Evolutionary conservation across 306 rosid genomes (phyloP), one percentile per base, ranked within the genome.

Genomic region (Prunus padus): DNA sequence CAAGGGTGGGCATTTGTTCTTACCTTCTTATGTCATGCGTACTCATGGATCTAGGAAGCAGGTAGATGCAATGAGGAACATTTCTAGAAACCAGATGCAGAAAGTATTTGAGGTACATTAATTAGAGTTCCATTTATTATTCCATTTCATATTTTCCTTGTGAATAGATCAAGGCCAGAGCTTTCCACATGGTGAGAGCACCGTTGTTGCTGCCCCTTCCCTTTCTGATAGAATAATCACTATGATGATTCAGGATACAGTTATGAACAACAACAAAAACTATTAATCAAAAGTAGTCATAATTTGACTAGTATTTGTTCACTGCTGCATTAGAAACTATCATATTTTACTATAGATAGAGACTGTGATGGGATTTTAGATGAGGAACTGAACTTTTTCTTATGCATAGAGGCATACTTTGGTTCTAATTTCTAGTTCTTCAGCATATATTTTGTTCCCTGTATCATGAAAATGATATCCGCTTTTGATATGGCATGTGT

Each of bases 1-100:
- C 87, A 92, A 84, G 82, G 97, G 97, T 10, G 96, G 97, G 64
- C 96, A 92, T 71, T 83, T 92, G 81, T 92, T 90, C 86, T 77
- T 92, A 76, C 97, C 97, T 71, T 90, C 96, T 28, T 92, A 88
- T 84, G 82, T 88, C 72, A 90, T 92, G 97, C 96, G 93, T 51
- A 92, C 96, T 78, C 97, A 90, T 80, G 93, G 97, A 83, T 92
- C 91, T 47, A 83, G 89, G 81, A 92, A 77, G 84, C 97, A 92
- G 63, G 92, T 78, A 77, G 89, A 84, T 78, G 86, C 92, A 71
- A 75, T 92, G 85, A 87, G 84, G 86, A 87, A 65, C 49, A 76
- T 86, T 66, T 64, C 86, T 2, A 84, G 81, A 62, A 84, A 82
- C 61, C 85, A 88, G 83, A 88, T 92, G 96, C 92, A 83, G 69